Base-by-base conservation (phyloP, 1,284 basidiomycete genomes). In the Sparassis latifolia region DNA sequence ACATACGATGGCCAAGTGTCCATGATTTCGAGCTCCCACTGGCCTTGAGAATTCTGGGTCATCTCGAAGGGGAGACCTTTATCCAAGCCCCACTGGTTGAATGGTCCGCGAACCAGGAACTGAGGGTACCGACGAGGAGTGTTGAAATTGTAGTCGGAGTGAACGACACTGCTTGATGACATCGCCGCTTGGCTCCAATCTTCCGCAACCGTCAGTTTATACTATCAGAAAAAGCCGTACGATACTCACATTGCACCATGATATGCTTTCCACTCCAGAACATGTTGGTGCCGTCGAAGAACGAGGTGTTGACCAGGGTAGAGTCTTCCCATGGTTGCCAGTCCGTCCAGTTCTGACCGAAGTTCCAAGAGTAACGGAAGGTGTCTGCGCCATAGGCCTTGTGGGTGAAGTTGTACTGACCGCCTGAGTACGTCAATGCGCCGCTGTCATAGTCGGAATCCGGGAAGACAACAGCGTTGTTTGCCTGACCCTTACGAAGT, bases 41-140 rank as follows among this genome's bases (percentile, higher is more conserved):
- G 71, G 41, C 82, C 79, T 39, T 89, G 75, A 2, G 69, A 67
- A 42, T 77, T 76, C 51, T 84, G 78, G 39, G 68, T 69, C 81
- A 93, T 87, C 55, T 77, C 61, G 39, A 86, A 76, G 0, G 77
- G 59, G 44, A 92, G 77, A 63, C 92, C 92, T 54, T 82, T 75
- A 70, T 95, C 92, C 63, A 81, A 93, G 53, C 92, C 92, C 91
- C 91, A 96, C 42, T 79, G 71, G 64, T 96, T 96, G 77, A 91
- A 96, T 1, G 82, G 79, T 48, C 92, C 92, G 60, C 92, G 85
- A 44, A 84, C 87, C 46, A 96, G 72, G 59, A 93, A 75, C 63
- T 93, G 91, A 30, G 92, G 92, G 42, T 89, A 85, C 41, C 89
- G 87, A 57, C 92, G 85, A 48, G 78, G 71, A 9, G 64, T 64